A percentile compares a stretch with the other conserved stretches of the same genome.
Evolutionary conservation across 2,329 filamentous ascomycete genomes (phyloP).

Genomic region (Neofusicoccum kwambonambiense): DNA sequence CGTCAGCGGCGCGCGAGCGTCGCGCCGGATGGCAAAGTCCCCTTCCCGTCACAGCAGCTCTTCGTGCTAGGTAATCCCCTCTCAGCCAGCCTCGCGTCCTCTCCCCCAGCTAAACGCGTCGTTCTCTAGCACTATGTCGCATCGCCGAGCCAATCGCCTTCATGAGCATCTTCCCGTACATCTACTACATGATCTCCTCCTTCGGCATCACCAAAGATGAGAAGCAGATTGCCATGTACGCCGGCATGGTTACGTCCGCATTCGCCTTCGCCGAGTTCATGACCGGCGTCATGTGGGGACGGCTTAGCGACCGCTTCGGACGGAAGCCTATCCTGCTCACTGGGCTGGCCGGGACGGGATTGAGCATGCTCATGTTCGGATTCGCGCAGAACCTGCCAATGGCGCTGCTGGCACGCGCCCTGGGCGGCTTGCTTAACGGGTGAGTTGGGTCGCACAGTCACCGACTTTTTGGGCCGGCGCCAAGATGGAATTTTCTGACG

Average conservation of each 20-base stretch:
- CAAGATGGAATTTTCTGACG: slow-evolving; percentile 24
- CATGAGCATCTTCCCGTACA: slow-evolving; percentile 99
- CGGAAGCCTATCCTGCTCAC: slow-evolving; percentile 89
- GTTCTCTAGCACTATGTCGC: slow-evolving; percentile 71
- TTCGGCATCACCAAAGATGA: slow-evolving; percentile 81
- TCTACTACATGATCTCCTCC: slow-evolving; percentile 94
- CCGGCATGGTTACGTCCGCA: slow-evolving; percentile 91
- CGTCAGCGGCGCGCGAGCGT: slow-evolving; percentile 9
- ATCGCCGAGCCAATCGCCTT: slow-evolving; percentile 99
- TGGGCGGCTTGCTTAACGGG: slow-evolving; percentile 92
- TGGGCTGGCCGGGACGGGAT: slow-evolving; percentile 83
- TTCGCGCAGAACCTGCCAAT: slow-evolving; percentile 80
- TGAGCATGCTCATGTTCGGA: slow-evolving; percentile 91
- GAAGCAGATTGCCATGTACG: slow-evolving; percentile 83
- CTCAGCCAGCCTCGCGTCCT: background rate
- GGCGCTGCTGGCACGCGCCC: slow-evolving; percentile 80
- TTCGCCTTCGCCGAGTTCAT: slow-evolving; percentile 96
- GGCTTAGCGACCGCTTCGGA: slow-evolving; percentile 85
- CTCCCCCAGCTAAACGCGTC: background rate
- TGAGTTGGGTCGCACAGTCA: slow-evolving; percentile 45
- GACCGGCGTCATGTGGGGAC: slow-evolving; percentile 89
- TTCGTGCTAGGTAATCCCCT: slow-evolving; percentile 52
- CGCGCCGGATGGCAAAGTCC: slow-evolving; percentile 28
- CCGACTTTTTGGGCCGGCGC: slow-evolving; percentile 13
- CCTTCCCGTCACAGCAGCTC: slow-evolving; percentile 60